phyloP scores from a whole-genome alignment of 495 filamentous ascomycete species.

The Hyphodiscus hymeniophilus region DNA sequence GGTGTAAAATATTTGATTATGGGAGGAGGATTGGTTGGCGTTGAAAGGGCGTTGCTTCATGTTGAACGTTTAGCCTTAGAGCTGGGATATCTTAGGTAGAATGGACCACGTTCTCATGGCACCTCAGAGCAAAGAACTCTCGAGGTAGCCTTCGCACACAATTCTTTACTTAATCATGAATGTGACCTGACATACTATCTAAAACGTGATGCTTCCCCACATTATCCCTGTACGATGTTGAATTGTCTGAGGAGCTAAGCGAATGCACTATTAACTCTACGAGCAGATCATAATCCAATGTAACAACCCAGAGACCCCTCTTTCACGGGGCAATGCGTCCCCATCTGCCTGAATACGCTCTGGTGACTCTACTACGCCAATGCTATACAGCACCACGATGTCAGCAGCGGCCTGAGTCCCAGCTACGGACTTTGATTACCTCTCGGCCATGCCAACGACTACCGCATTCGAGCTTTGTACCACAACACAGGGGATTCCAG shows the following conservation, averaged over 20 bases:
- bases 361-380: constrained; percentile 20
- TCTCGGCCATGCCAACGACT: not conserved
- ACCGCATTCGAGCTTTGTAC: not conserved
- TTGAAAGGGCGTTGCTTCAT: not conserved
- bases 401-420: not conserved
- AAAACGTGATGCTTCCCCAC: not conserved
- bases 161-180: not conserved
- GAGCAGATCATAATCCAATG: not conserved
- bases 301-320: not conserved
- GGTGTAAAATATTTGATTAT: not conserved
- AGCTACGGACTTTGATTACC: not conserved
- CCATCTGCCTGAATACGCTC: constrained; percentile 11
- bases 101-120: constrained; percentile 15
- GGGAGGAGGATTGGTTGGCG: constrained; percentile 1
- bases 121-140: constrained; percentile 19
- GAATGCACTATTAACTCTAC: constrained; percentile 4
- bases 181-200: not conserved
- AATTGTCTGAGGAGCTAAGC: constrained; percentile 1
- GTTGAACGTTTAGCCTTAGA: not conserved
- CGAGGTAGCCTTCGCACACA: constrained; percentile 6
- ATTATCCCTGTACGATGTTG: too few relatives aligned
- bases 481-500: not conserved
- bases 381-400: constrained; percentile 19
- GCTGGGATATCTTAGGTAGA: constrained; percentile 13
- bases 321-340: constrained; percentile 13